These are phyloP conservation scores for Gynostemma pentaphyllum DNA, from an alignment of 306 rosid species.

Conservation along the genomic window DNA sequence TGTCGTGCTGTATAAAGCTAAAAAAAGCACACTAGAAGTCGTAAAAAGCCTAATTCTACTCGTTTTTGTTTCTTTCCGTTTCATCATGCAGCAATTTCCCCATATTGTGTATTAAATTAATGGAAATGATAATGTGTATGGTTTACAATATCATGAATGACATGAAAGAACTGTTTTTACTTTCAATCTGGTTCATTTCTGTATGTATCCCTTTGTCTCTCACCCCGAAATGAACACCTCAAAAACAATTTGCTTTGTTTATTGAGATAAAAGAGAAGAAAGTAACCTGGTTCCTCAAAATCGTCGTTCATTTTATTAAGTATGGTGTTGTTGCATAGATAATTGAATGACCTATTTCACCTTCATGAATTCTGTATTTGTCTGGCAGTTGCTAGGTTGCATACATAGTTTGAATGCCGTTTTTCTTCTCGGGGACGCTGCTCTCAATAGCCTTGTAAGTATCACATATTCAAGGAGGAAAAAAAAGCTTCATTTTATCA, in stretches of 20 bases:
- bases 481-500: not conserved
- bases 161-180: not conserved
- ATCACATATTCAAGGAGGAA: not conserved
- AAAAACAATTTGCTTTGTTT: not conserved
- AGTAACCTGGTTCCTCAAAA: not conserved
- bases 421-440: slow-evolving; percentile 61
- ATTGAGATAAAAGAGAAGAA: not conserved
- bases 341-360: not conserved
- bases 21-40: not conserved
- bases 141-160: too few relatives aligned
- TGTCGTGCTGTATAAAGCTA: not conserved
- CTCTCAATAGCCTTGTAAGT: slow-evolving; percentile 70
- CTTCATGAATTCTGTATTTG: not conserved
- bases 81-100: not conserved
- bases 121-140: not conserved
- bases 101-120: not conserved
- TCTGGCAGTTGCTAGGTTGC: slow-evolving; percentile 60
- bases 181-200: not conserved
- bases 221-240: too few relatives aligned
- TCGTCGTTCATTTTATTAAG: not conserved
- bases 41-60: not conserved
- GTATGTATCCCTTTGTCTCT: not conserved
- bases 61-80: not conserved
- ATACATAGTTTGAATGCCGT: slow-evolving; percentile 57
- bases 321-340: not conserved